Evolutionary conservation across 169 alveolate genomes (phyloP), one percentile per base, ranked within the genome.

Genomic region (Ichthyophthirius multifiliis): DNA sequence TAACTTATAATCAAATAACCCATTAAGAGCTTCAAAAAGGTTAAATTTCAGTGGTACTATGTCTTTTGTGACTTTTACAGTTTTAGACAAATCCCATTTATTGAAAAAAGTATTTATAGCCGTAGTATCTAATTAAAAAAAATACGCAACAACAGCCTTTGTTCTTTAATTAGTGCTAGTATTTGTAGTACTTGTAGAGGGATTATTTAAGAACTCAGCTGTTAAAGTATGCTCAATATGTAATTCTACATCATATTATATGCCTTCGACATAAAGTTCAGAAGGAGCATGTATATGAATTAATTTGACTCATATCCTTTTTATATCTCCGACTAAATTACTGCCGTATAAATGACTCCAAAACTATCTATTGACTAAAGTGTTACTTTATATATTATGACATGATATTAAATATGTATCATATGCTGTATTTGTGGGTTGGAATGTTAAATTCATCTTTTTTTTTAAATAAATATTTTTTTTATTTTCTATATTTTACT

Each of bases 261-360:
- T 65, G 7, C 84, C 84, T 30, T 78, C 84, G 2, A 64, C 32
- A 7, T 44, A 16, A 65, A 64, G 84, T n/a, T 78, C 84, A 10
- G 84, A 78, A 5, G 84, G 84, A 13, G 64, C 30, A 23, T 78
- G 84, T 12, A 78, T 47, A 34, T 37, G 13, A 30, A 78, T 43
- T 18, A 5, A 64, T 12, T 47, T 78, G 1, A 74, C 78, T 20
- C 65, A 39, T 35, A 64, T 64, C 2, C 84, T 78, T 43, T 39
- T 43, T 27, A 78, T 35, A 55, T 63, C 31, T 6, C 84, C 84
- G 65, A 64, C 65, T 3, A 78, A 64, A 47, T 78, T n/a, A n/a
- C 84, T 63, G 75, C 65, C 10, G 84, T 78, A 78, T 78, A 78
- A 9, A 78, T 32, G 37, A 31, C 37, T 3, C 78, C 45, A n/a